Base-by-base conservation (phyloP, 108 stramenopile species). In the Epithemia pelagica region DNA sequence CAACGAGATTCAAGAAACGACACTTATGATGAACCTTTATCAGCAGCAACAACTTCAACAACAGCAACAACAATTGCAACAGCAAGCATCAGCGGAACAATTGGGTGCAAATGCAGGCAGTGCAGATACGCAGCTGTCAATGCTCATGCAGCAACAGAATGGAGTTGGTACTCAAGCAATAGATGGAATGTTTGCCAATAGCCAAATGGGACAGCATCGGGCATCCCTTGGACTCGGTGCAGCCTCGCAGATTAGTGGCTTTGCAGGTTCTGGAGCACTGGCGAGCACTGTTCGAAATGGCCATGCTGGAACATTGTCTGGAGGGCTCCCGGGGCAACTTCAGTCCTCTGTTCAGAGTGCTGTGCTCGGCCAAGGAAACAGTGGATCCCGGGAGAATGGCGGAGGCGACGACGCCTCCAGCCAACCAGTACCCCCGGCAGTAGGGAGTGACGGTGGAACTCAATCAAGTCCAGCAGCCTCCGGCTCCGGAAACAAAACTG, bases 1-100 rank as follows among this genome's bases (percentile, higher is more conserved):
- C 30, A 94, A 94, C 68, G 92, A 94, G 61, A 94, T 94, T 61
- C 92, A 94, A 69, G 92, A 94, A 64, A 94, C 92, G 1, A 94
- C 92, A 1, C 66, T 94, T 25, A 94, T 94, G 92, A 94, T 94
- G 92, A 94, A 94, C 55, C 67, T 94, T 24, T 85, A 83, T 56
- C 82, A 87, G 58, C 82, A 83, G 59, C 85, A 83, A 59, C 78
- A 83, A 51, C 64, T 79, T 1, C 85, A 83, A 54, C 85, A 87
- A 63, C 85, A 83, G 56, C 85, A 87, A 62, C 82, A 83, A 54
- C 77, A 83, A 51, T 68, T 83, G 28, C 82, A 83, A 52, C 77
- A 80, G 54, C 59, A 70, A 37, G 73, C 53, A 30, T 53, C 27
- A 23, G 54, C 62, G 3, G 65, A 57, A 7, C 20, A 24, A 21